A percentile compares a stretch with the other conserved stretches of the same genome.
These are phyloP conservation scores for Metschnikowia lunata DNA, from an alignment of 805 yeast species.

Conservation along the genomic window DNA sequence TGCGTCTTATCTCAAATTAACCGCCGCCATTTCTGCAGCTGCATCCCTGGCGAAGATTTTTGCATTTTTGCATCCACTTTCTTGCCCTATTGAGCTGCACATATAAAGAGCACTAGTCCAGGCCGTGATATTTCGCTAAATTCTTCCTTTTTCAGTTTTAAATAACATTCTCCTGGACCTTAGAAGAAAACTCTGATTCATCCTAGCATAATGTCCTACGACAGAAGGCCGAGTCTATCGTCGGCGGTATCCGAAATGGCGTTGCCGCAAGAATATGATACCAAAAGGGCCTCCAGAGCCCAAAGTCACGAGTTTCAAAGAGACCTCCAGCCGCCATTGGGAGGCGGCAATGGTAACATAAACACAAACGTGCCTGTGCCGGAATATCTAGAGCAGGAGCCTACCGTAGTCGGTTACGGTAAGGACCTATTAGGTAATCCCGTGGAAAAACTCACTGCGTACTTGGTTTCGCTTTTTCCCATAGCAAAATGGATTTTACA, in stretches of 20 bases:
- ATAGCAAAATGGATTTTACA: constrained; percentile 79
- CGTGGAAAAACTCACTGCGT: constrained; percentile 34
- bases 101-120: too few relatives aligned
- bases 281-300: constrained; percentile 9
- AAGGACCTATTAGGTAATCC: constrained; percentile 35
- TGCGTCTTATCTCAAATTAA: too few relatives aligned
- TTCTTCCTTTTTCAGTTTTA: too few relatives aligned
- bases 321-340: constrained; percentile 14
- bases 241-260: constrained; percentile 13
- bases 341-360: background rate
- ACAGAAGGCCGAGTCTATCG: constrained; percentile 1
- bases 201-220: constrained; percentile 1
- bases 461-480: constrained; percentile 69
- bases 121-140: too few relatives aligned
- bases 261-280: constrained; percentile 15
- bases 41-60: too few relatives aligned
- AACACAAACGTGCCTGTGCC: constrained; percentile 26
- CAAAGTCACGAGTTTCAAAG: constrained; percentile 18
- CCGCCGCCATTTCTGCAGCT: too few relatives aligned
- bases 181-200: too few relatives aligned
- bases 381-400: constrained; percentile 32
- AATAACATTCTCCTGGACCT: too few relatives aligned
- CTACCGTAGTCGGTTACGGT: constrained; percentile 32
- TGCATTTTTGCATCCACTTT: too few relatives aligned
- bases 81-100: too few relatives aligned